Evolutionary conservation across 768 basidiomycete genomes (phyloP), one percentile per base, ranked within the genome.

Genomic region (Rubroboletus pulcherrimus): DNA sequence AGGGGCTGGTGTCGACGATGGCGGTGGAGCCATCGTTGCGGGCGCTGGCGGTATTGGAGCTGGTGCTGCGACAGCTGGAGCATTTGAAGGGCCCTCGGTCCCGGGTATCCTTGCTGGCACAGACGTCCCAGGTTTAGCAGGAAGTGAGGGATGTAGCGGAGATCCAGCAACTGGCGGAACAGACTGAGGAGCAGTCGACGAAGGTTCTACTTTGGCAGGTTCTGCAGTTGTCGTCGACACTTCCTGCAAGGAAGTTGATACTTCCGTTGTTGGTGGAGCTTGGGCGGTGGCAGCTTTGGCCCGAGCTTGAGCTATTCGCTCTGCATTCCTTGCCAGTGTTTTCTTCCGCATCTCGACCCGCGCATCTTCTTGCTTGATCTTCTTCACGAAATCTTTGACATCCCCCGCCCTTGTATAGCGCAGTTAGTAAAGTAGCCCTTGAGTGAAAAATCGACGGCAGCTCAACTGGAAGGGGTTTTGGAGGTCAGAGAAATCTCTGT

Each of bases 381-480:
- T 84, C 67, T 82, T 86, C 41, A 87, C 78, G 53, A 87, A 91
- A 64, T 86, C 84, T 58, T 85, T 85, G 54, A 90, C 82, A 53
- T 87, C 85, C 8, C 87, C 88, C 41, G 86, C 80, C 33, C 89
- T 90, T 50, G 48, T 29, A 54, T 24, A 39, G 39, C 31, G 9
- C 49, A 14, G 49, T 63, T 30, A 56, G 56, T 38, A 15, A 39
- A 42, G 49, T 43, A 31, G 14, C 41, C 26, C 9, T 11, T 7
- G 47, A 45, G 45, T 39, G 29, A 43, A 62, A 21, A 48, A 61
- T 29, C 14, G 15, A 51, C 11, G n/a, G 17, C 19, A 59, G 73
- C 79, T 68, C 63, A 73, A 89, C 89, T 79, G 80, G 78, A 85
- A 86, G 11, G 83, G 83, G 54, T 75, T 80, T 65, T 87, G 76